Conservation (phyloP, 2,329 filamentous ascomycete genomes). For the Ophiostoma novo-ulmi region DNA sequence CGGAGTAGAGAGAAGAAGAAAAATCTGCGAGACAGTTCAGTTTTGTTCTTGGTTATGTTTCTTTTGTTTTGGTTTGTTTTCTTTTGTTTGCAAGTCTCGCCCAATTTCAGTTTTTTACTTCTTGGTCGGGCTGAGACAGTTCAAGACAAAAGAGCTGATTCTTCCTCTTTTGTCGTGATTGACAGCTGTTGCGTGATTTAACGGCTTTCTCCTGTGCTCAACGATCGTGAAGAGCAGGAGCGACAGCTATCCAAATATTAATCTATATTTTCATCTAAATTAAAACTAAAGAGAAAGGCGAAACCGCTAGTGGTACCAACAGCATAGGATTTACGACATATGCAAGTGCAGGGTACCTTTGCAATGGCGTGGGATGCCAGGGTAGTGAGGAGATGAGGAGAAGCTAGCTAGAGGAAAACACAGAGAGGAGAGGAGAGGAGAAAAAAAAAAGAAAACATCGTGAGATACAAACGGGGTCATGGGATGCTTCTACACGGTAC, state of each 20-base stretch:
- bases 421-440: too few relatives aligned
- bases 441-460: not conserved
- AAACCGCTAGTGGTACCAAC: constrained; percentile 6
- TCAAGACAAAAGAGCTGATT: not conserved
- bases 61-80: not conserved
- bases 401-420: not conserved
- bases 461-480: not conserved
- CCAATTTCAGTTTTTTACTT: too few relatives aligned
- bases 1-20: not conserved
- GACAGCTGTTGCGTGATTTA: constrained; percentile 1
- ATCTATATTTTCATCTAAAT: too few relatives aligned
- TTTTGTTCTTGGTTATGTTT: not conserved
- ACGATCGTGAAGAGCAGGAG: not conserved
- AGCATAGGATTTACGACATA: not conserved
- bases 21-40: constrained; percentile 9
- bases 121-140: not conserved
- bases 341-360: constrained; percentile 4
- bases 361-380: not conserved
- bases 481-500: not conserved
- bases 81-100: too few relatives aligned
- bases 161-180: not conserved
- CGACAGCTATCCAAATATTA: not conserved
- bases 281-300: not conserved
- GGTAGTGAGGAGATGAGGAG: not conserved
- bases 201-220: not conserved